phyloP scores from a whole-genome alignment of 192 early-diverging fungal species.

The Umbelopsis ramanniana region DNA sequence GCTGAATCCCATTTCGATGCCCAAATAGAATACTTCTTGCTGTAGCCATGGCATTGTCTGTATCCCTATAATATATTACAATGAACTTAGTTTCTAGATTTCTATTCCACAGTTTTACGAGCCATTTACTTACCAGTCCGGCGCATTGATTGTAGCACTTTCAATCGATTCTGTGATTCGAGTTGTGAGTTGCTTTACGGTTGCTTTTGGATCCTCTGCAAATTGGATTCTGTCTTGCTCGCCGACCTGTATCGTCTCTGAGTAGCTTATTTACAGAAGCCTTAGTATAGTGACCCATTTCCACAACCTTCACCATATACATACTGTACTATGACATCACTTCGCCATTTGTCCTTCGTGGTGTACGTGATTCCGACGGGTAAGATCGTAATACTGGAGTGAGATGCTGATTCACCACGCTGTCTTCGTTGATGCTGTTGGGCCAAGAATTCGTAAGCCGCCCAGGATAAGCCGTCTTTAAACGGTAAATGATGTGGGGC shows the following conservation, averaged over 20 bases:
- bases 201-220: constrained; percentile 33
- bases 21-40: constrained; percentile 47
- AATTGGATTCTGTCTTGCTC: constrained; percentile 40
- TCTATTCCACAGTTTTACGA: background rate
- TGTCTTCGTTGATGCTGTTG: constrained; percentile 18
- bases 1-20: constrained; percentile 34
- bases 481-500: constrained; percentile 46
- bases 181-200: constrained; percentile 49
- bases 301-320: background rate
- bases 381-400: constrained; percentile 25
- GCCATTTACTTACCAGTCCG: constrained; percentile 43
- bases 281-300: background rate
- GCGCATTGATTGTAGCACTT: constrained; percentile 51
- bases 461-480: constrained; percentile 59
- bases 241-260: constrained; percentile 41
- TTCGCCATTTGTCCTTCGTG: constrained; percentile 19
- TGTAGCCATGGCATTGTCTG: constrained; percentile 39
- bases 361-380: constrained; percentile 41
- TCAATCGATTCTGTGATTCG: constrained; percentile 42
- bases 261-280: constrained; percentile 35
- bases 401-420: background rate
- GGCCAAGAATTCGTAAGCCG: constrained; percentile 40
- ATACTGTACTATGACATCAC: constrained; percentile 37
- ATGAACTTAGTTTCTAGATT: background rate
- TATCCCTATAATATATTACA: constrained; percentile 40